Evolutionary conservation across 805 yeast species (phyloP), one percentile per base, ranked within the genome.

Genomic region (Kluyveromyces wickerhamii): DNA sequence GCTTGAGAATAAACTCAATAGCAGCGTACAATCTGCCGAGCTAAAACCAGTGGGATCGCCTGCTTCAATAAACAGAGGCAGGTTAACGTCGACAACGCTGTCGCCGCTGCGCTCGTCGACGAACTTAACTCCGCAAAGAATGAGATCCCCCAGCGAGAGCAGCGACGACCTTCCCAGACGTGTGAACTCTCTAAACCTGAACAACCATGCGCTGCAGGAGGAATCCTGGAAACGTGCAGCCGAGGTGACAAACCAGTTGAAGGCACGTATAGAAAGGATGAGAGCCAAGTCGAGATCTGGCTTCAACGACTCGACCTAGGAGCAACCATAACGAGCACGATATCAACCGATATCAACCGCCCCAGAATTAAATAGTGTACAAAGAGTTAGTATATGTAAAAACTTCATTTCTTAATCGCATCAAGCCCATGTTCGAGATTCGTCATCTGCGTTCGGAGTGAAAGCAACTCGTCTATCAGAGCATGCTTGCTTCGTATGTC

Each of bases 261-360:
- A 80, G 54, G 94, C 87, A 1, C 65, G 96, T 47, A 87, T 87
- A 29, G 94, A 84, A 57, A 79, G 80, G 57, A 86, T 87, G 95
- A 82, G 82, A 52, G 84, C 84, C 9, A 67, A 79, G 32, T 55
- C 64, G 3, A 50, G 61, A 37, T 52, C 49, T 21, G 43, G 34
- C 27, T 33, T 35, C 12, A 36, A 20, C 25, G 18, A 31, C 20
- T 33, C 13, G 29, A 7, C 15, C 12, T 27, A 21, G 21, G 26
- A 29, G 17, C 21, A 22, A 21, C 23, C 30, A 17, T 18, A 18
- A 15, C 15, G 14, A 19, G n/a, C 25, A n/a, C n/a, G n/a, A n/a
- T n/a, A n/a, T n/a, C n/a, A n/a, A n/a, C n/a, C n/a, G n/a, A n/a
- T n/a, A n/a, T n/a, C n/a, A n/a, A n/a, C n/a, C n/a, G n/a, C n/a